Percentiles rank a stretch among this genome's conserved stretches.
phyloP scores from a whole-genome alignment of 768 basidiomycete species.

The Amanita rimosa region DNA sequence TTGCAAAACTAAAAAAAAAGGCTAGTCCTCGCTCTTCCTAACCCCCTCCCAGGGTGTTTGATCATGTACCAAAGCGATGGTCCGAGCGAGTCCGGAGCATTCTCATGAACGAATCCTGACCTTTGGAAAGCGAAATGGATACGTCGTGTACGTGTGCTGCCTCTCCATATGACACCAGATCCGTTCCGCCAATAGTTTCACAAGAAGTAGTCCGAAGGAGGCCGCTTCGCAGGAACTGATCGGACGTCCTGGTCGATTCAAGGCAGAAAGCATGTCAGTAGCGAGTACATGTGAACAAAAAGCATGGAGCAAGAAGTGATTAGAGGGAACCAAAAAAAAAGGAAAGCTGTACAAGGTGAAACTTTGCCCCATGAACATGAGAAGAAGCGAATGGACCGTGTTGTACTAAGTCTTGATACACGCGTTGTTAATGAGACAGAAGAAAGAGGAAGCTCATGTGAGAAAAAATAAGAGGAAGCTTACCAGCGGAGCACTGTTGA shows the following conservation, averaged over 20 bases:
- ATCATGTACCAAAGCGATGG: neutral
- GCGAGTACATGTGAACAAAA: slow-evolving; percentile 6
- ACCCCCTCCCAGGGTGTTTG: neutral
- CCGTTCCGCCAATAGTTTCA: slow-evolving; percentile 18
- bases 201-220: slow-evolving; percentile 82
- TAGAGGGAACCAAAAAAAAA: neutral
- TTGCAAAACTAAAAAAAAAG: neutral
- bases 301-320: slow-evolving; percentile 2
- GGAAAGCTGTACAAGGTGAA: slow-evolving; percentile 1
- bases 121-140: neutral
- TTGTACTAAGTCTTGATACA: neutral
- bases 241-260: slow-evolving; percentile 50
- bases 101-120: neutral
- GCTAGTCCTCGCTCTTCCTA: neutral
- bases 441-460: neutral
- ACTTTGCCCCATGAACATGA: neutral
- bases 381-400: neutral
- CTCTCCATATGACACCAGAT: neutral
- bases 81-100: neutral
- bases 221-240: slow-evolving; percentile 74
- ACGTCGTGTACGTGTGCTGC: neutral
- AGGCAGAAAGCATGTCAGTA: slow-evolving; percentile 2
- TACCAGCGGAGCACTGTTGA: slow-evolving; percentile 81
- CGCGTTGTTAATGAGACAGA: slow-evolving; percentile 4
- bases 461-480: slow-evolving; percentile 17